A percentile compares a stretch with the other conserved stretches of the same genome.
Conservation (phyloP, 2,329 filamentous ascomycete genomes). For the Fusarium tanahbumbuense region DNA sequence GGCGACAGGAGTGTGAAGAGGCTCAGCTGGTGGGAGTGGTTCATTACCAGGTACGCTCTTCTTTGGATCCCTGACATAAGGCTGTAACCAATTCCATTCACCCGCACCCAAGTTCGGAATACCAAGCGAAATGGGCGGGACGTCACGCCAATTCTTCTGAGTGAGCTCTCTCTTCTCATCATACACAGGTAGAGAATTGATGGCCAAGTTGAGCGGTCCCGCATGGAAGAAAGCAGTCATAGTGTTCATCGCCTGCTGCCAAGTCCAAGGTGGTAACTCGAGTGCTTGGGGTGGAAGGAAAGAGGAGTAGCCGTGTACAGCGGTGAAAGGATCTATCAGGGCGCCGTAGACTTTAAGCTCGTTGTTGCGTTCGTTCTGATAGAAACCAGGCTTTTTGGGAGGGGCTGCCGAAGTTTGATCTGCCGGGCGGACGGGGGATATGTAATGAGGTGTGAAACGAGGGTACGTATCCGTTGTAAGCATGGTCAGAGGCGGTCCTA, state of each 20-base stretch:
- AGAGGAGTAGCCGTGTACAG: conserved; percentile 50
- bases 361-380: conserved; percentile 23
- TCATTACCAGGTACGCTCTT: neutral
- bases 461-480: no score
- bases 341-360: conserved; percentile 44
- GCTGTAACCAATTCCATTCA: neutral
- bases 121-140: neutral
- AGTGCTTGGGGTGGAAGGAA: conserved; percentile 50
- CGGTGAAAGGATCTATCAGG: conserved; percentile 54
- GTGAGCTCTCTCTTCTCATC: neutral
- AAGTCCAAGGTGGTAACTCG: conserved; percentile 52
- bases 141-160: neutral
- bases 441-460: no score
- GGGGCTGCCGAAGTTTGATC: neutral
- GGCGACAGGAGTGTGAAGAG: no score
- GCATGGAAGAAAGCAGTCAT: conserved; percentile 57
- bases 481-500: no score
- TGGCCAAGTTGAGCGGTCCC: conserved; percentile 34
- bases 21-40: no score
- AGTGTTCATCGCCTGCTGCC: conserved; percentile 50
- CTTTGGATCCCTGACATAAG: neutral
- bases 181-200: neutral
- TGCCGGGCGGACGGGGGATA: no score
- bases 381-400: neutral
- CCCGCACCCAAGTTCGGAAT: neutral